Evolutionary conservation across 352 stramenopile species (phyloP).

Genomic region (Phytophthora tentaculata): DNA sequence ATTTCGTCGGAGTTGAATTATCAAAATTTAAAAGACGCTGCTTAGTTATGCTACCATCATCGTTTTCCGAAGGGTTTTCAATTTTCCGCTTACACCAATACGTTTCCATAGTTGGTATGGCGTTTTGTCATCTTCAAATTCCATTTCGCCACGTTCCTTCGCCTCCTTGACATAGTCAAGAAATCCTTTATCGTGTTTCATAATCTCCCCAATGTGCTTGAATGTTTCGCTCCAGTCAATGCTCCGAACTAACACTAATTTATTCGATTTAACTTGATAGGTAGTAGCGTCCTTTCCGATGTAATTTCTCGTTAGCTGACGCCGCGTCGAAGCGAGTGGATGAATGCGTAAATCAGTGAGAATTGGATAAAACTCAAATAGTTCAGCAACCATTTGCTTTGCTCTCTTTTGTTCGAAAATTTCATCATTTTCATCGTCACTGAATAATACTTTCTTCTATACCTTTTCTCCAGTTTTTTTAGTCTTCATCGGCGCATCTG

Average conservation of each 20-base stretch:
- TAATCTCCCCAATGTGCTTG: conserved; percentile 6
- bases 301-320: conserved; percentile 21
- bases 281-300: conserved; percentile 18
- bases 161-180: conserved; percentile 12
- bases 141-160: conserved; percentile 8
- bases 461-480: too few species aligned
- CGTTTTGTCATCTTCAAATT: conserved; percentile 13
- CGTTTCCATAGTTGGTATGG: conserved; percentile 10
- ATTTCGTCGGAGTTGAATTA: conserved; percentile 18
- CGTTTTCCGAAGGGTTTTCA: not conserved
- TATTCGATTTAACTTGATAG: conserved; percentile 19
- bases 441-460: too few species aligned
- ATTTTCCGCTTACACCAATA: not conserved
- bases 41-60: not conserved
- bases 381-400: conserved; percentile 12
- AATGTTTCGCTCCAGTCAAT: conserved; percentile 21
- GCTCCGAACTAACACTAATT: conserved; percentile 20
- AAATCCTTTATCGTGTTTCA: conserved; percentile 8
- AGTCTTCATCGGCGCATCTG: too few species aligned
- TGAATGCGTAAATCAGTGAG: conserved; percentile 19
- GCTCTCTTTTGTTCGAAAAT: conserved; percentile 1
- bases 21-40: conserved; percentile 19
- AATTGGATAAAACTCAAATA: conserved; percentile 26
- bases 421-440: not conserved
- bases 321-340: conserved; percentile 11